phyloP scores from a whole-genome alignment of 208 protist genomes.

The Trypanosoma rangeli region DNA sequence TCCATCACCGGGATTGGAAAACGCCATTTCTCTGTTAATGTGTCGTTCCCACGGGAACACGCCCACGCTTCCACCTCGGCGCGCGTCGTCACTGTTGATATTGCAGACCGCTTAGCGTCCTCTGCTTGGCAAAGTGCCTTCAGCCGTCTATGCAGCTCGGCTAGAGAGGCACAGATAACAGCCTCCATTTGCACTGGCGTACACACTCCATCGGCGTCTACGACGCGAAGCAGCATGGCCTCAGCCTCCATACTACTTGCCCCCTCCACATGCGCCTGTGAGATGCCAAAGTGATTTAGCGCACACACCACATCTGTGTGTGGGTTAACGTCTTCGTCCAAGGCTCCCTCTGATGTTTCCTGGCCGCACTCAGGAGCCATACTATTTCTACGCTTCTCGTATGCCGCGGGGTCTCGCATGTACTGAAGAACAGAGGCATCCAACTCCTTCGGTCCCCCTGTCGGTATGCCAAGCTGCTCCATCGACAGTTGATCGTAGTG shows the following conservation, averaged over 20 bases:
- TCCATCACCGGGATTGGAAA: not conserved
- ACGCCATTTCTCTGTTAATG: slow-evolving; percentile 18
- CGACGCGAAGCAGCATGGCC: slow-evolving; percentile 15
- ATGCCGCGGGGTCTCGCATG: slow-evolving; percentile 53
- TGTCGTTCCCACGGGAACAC: slow-evolving; percentile 1
- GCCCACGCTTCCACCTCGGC: not conserved
- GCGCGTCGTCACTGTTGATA: not conserved
- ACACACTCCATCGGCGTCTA: not conserved
- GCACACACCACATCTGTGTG: slow-evolving; percentile 32
- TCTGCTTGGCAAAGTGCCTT: not conserved
- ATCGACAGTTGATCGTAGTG: slow-evolving; percentile 55
- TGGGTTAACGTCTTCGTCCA: not conserved
- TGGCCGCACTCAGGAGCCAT: not conserved
- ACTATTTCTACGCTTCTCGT: slow-evolving; percentile 5
- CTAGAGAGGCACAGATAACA: not conserved
- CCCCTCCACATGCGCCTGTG: slow-evolving; percentile 20
- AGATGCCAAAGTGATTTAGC: slow-evolving; percentile 41
- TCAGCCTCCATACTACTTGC: slow-evolving; percentile 22
- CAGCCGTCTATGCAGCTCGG: slow-evolving; percentile 21
- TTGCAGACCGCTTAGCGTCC: not conserved
- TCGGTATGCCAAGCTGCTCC: slow-evolving; percentile 58
- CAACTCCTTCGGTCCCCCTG: slow-evolving; percentile 44
- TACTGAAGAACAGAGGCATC: slow-evolving; percentile 61
- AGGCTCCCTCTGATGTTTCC: not conserved
- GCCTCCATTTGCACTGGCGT: slow-evolving; percentile 19